phyloP scores from a whole-genome alignment of 176 grass and related monocot genomes.

The Tillandsia fasciculata region DNA sequence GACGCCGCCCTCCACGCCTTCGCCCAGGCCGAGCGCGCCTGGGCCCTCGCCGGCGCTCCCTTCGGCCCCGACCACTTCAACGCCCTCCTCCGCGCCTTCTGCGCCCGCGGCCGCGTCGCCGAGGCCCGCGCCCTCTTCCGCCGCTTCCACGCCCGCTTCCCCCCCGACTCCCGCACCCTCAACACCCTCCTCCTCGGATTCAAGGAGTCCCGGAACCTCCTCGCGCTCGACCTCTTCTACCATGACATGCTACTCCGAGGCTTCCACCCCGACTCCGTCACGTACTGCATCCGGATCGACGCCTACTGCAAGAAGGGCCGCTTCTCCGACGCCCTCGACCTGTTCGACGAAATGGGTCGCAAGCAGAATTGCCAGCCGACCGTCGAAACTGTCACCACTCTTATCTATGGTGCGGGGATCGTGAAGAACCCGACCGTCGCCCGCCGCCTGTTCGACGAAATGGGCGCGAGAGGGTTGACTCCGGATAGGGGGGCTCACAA shows the following conservation, averaged over 20 bases:
- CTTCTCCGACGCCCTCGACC: constrained; percentile 49
- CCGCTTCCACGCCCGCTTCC: constrained; percentile 39
- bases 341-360: constrained; percentile 54
- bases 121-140: constrained; percentile 67
- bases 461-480: constrained; percentile 38
- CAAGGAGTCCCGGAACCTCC: constrained; percentile 63
- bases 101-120: constrained; percentile 36
- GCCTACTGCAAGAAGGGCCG: constrained; percentile 61
- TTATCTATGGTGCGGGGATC: constrained; percentile 71
- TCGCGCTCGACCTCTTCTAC: constrained; percentile 77
- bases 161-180: constrained; percentile 50
- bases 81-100: constrained; percentile 61
- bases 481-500: constrained; percentile 58
- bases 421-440: constrained; percentile 29
- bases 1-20: constrained; percentile 42
- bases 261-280: constrained; percentile 58
- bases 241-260: constrained; percentile 62
- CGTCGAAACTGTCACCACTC: constrained; percentile 52
- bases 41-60: constrained; percentile 40
- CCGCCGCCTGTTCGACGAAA: constrained; percentile 60
- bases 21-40: constrained; percentile 40
- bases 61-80: constrained; percentile 70
- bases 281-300: constrained; percentile 71
- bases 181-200: constrained; percentile 83
- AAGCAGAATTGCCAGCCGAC: constrained; percentile 49